A percentile compares a stretch with the other conserved stretches of the same genome.
phyloP scores from a whole-genome alignment of 139 green algal genomes.

The Haematococcus lacustris region DNA sequence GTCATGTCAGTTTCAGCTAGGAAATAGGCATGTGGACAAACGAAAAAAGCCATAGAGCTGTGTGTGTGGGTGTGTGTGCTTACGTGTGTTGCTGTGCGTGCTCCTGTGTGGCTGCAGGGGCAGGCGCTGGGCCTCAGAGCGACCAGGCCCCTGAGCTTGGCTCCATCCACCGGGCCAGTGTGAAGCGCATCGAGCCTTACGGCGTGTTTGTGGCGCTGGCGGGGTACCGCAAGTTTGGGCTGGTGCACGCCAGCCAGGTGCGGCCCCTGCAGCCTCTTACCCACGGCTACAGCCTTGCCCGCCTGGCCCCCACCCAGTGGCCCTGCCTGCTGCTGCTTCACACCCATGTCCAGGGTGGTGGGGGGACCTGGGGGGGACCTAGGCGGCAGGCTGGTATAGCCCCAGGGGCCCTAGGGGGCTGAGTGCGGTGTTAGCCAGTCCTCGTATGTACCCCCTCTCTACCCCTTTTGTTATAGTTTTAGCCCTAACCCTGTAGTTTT shows the following conservation, averaged over 20 bases:
- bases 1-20: no score
- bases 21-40: no score
- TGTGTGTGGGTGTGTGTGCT: no score
- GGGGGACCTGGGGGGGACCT: not conserved
- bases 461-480: no score
- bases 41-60: no score
- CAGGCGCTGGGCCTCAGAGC: constrained; percentile 17
- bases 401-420: no score
- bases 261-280: not conserved
- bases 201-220: constrained; percentile 65
- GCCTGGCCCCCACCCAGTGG: not conserved
- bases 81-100: no score
- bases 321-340: not conserved
- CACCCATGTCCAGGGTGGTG: not conserved
- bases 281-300: not conserved
- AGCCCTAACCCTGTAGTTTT: no score
- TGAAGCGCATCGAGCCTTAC: constrained; percentile 60
- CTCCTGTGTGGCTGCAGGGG: no score
- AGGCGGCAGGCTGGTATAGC: not conserved
- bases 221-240: constrained; percentile 48
- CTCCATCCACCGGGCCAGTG: constrained; percentile 33
- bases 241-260: constrained; percentile 60
- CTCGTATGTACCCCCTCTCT: no score
- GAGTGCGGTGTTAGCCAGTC: no score
- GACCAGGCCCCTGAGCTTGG: constrained; percentile 48